Evolutionary conservation across 2,329 filamentous ascomycete species (phyloP).

Genomic region (Cercospora zeina): DNA sequence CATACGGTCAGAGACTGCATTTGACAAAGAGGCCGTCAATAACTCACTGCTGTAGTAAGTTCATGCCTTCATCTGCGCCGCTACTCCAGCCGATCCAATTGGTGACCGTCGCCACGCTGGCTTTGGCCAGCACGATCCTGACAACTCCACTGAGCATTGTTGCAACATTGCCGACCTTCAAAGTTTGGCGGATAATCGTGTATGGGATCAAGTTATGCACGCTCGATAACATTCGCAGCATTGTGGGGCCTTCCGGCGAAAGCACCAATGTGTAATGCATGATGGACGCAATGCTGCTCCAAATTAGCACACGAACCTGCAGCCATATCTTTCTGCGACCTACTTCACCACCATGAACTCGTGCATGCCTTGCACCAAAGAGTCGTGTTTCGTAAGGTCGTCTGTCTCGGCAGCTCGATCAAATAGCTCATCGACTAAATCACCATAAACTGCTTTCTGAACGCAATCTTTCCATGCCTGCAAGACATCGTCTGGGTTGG

Average conservation of each 20-base stretch:
- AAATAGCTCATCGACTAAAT: constrained; percentile 66
- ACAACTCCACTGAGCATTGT: constrained; percentile 79
- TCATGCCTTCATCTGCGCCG: constrained; percentile 75
- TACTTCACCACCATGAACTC: constrained; percentile 72
- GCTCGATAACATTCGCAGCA: constrained; percentile 69
- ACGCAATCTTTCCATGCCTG: constrained; percentile 67
- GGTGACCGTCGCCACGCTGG: constrained; percentile 70
- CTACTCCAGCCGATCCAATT: constrained; percentile 77
- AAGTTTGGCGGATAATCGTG: constrained; percentile 67
- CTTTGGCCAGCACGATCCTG: constrained; percentile 71
- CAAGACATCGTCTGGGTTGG: constrained; percentile 60
- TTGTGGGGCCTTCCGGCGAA: constrained; percentile 72
- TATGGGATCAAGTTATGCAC: constrained; percentile 72
- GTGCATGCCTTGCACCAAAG: constrained; percentile 62
- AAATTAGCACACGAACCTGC: neutral
- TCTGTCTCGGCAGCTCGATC: constrained; percentile 60
- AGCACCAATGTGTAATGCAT: constrained; percentile 71
- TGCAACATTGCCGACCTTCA: constrained; percentile 75
- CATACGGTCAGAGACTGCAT: constrained; percentile 8
- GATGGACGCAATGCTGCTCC: constrained; percentile 65
- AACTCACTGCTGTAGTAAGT: constrained; percentile 64
- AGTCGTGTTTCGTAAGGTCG: constrained; percentile 64
- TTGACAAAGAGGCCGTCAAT: neutral
- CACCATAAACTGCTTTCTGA: constrained; percentile 66
- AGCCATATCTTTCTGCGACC: constrained; percentile 33